These are phyloP conservation scores for Carex cristatella DNA, from an alignment of 176 grass and related monocot species.

Conservation along the genomic window DNA sequence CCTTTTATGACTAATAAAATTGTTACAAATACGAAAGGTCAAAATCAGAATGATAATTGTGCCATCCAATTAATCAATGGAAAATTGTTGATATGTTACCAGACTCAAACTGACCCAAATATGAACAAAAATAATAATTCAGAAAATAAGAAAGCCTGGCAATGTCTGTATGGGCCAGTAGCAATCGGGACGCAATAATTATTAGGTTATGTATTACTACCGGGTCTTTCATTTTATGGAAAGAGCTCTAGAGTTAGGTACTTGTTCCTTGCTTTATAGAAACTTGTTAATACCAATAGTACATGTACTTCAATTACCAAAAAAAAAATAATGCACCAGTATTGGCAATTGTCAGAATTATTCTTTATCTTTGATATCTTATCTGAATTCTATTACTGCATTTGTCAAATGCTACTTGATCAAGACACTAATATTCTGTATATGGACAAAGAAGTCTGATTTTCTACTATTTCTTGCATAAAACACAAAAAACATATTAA, in stretches of 20 bases:
- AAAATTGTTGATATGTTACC: neutral
- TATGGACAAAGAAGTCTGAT: neutral
- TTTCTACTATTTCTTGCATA: neutral
- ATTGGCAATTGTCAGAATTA: neutral
- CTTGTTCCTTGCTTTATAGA: neutral
- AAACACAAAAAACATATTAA: neutral
- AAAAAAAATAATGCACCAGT: neutral
- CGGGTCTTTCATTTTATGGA: neutral
- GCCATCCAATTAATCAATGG: neutral
- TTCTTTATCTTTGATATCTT: neutral
- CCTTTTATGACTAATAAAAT: slow-evolving; percentile 20
- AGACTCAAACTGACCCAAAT: neutral
- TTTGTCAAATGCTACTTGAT: neutral
- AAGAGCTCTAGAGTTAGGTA: neutral
- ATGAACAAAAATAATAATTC: slow-evolving; percentile 5
- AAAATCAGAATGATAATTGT: neutral
- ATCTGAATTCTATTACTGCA: neutral
- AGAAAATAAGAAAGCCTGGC: neutral
- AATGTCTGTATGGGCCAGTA: neutral
- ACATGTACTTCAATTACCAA: neutral
- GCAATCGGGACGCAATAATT: neutral
- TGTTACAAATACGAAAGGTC: neutral
- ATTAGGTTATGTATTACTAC: neutral
- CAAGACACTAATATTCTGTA: neutral
- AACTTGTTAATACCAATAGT: neutral